Evolutionary conservation across 2,329 filamentous ascomycete species (phyloP), one percentile per base, ranked within the genome.

Genomic region (Fusarium denticulatum): DNA sequence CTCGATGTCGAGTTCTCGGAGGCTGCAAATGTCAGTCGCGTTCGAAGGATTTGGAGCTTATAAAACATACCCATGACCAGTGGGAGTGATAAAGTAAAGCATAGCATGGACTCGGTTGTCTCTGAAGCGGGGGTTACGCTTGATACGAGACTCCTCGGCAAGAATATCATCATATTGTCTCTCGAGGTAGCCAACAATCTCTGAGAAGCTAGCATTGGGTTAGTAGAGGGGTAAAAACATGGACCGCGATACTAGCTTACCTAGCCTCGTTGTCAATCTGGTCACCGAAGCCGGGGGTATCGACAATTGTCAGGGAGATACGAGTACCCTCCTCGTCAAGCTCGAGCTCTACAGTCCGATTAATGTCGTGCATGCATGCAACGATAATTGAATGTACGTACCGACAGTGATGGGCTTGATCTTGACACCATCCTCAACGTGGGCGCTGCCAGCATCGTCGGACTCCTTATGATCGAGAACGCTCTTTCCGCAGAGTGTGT

Each of bases 141-240:
- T 99, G 89, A 99, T 99, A 88, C 96, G 94, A 80, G 96, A 98
- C 88, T 99, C 96, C 87, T 98, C 96, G 72, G 96, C 96, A 79
- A 99, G 90, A 88, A 99, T 98, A 83, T 98, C 95, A 85, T 99
- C 96, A 85, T 98, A 98, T 91, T 99, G 96, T 87, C 96, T 92
- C 89, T 99, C 96, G 80, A 99, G 94, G 86, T 97, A 98, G 78
- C 95, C 96, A 78, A 97, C 95, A 80, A 99, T 99, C 86, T 98
- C 96, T 79, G 93, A 93, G 84, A 99, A 99, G 87, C 95, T 97
- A 59, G 46, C 28, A 28, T 53, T 16, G 26, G 42, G 53, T 78
- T 69, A 68, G 72, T 46, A 42, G 34, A 55, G 45, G 32, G 22
- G 14, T 36, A 24, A 62, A 49, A 42, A 26, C n/a, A 52, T 39